phyloP scores from a whole-genome alignment of 768 basidiomycete genomes.

The Lactifluus subvellereus region DNA sequence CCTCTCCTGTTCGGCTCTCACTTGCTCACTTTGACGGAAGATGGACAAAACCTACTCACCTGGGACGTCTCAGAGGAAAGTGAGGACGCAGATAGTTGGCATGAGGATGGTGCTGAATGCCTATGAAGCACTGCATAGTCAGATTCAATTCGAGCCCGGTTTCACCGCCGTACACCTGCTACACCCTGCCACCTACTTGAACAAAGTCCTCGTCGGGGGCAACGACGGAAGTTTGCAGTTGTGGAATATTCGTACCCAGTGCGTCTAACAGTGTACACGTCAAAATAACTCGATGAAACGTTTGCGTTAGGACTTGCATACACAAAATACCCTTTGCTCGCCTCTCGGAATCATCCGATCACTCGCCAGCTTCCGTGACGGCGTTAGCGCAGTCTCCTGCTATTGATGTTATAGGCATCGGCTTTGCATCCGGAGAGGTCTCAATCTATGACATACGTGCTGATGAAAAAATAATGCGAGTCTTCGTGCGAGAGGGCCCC shows the following conservation, averaged over 20 bases:
- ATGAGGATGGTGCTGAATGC: not conserved
- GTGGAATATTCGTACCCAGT: slow-evolving; percentile 92
- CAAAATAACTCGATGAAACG: not conserved
- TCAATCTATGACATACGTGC: slow-evolving; percentile 86
- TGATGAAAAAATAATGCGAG: slow-evolving; percentile 81
- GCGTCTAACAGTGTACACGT: slow-evolving; percentile 28
- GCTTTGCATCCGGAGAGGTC: slow-evolving; percentile 81
- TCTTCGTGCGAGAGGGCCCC: slow-evolving; percentile 86
- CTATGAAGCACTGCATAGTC: slow-evolving; percentile 36
- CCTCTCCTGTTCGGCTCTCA: slow-evolving; percentile 78
- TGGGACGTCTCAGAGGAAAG: slow-evolving; percentile 69
- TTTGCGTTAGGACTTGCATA: slow-evolving; percentile 60
- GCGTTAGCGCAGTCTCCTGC: slow-evolving; percentile 87
- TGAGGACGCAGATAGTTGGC: slow-evolving; percentile 26
- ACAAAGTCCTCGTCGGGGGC: slow-evolving; percentile 87
- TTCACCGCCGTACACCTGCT: slow-evolving; percentile 84
- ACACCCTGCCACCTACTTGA: slow-evolving; percentile 94
- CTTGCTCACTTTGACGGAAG: slow-evolving; percentile 72
- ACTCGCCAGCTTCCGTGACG: slow-evolving; percentile 52
- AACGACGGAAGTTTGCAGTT: slow-evolving; percentile 77
- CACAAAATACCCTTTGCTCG: slow-evolving; percentile 62
- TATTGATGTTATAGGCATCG: slow-evolving; percentile 93
- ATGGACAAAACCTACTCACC: slow-evolving; percentile 66
- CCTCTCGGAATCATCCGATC: slow-evolving; percentile 40
- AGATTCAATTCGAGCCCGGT: slow-evolving; percentile 71